These are phyloP conservation scores for Ambispora gerdemannii DNA, from an alignment of 192 early-diverging fungal species.

Conservation along the genomic window DNA sequence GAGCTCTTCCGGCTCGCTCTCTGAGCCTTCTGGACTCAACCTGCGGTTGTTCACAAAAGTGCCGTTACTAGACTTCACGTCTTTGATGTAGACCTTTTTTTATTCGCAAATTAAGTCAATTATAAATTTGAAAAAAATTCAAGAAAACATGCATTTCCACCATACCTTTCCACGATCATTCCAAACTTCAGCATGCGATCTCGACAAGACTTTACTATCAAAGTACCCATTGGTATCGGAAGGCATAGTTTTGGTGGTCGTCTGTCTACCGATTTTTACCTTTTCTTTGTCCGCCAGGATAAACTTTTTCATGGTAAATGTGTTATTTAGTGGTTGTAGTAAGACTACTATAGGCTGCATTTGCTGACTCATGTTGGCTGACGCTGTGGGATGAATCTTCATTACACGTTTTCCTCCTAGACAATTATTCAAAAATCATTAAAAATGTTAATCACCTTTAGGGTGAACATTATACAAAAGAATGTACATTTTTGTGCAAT, in stretches of 20 bases:
- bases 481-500: neutral
- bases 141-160: neutral
- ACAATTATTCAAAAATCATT: neutral
- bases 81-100: slow-evolving; percentile 63
- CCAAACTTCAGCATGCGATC: slow-evolving; percentile 76
- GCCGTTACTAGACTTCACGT: slow-evolving; percentile 76
- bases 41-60: slow-evolving; percentile 75
- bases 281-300: slow-evolving; percentile 49
- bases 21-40: slow-evolving; percentile 61
- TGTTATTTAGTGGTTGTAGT: slow-evolving; percentile 44
- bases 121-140: neutral
- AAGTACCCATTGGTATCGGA: slow-evolving; percentile 71
- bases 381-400: neutral
- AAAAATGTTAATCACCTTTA: neutral
- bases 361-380: neutral
- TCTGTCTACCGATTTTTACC: slow-evolving; percentile 70
- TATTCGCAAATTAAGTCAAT: neutral
- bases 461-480: neutral
- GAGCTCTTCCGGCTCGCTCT: slow-evolving; percentile 58
- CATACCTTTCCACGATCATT: slow-evolving; percentile 58
- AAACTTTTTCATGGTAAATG: slow-evolving; percentile 51
- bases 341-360: slow-evolving; percentile 40
- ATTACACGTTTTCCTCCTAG: neutral
- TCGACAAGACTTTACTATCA: slow-evolving; percentile 78
- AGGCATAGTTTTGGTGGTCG: slow-evolving; percentile 58